Conservation (phyloP, 1,284 basidiomycete species). For the Wolfiporia cocos region DNA sequence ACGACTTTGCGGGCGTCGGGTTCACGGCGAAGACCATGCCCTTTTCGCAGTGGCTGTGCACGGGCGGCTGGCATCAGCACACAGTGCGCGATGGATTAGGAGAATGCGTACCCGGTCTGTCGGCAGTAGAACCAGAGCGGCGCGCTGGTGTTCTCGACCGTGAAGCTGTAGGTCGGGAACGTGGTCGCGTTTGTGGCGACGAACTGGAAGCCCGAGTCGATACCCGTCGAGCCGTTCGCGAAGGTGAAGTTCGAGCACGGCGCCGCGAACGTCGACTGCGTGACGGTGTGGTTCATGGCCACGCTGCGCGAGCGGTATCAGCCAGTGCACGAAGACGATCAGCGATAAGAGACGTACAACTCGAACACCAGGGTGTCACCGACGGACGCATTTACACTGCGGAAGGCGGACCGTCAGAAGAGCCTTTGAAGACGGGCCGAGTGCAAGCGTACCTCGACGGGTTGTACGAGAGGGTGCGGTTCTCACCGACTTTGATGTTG, state of each 20-base stretch:
- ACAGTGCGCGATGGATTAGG: not conserved
- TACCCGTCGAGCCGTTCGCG: slow-evolving; percentile 27
- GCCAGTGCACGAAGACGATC: no score
- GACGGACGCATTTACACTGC: slow-evolving; percentile 36
- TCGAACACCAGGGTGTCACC: slow-evolving; percentile 52
- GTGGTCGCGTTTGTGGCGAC: slow-evolving; percentile 23
- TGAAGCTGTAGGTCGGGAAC: slow-evolving; percentile 30
- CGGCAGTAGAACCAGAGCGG: slow-evolving; percentile 39
- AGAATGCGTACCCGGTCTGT: slow-evolving; percentile 26
- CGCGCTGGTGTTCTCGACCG: slow-evolving; percentile 28
- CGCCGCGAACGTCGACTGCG: slow-evolving; percentile 50
- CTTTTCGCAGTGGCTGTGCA: slow-evolving; percentile 26
- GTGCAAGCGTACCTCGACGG: slow-evolving; percentile 32
- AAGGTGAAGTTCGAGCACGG: slow-evolving; percentile 33
- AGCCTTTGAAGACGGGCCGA: no score
- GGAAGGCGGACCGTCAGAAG: not conserved
- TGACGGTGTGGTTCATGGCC: slow-evolving; percentile 42
- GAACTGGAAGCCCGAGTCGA: slow-evolving; percentile 36
- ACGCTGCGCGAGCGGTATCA: slow-evolving; percentile 14
- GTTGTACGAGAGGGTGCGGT: slow-evolving; percentile 35
- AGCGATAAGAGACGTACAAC: slow-evolving; percentile 40
- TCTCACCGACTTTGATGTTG: slow-evolving; percentile 42
- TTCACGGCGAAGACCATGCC: slow-evolving; percentile 40
- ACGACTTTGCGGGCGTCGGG: slow-evolving; percentile 25
- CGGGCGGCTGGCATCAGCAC: not conserved